Percentiles rank a stretch among this genome's conserved stretches.
These are phyloP conservation scores for Pseudogymnoascus verrucosus DNA, from an alignment of 2,329 filamentous ascomycete genomes.

Conservation along the genomic window DNA sequence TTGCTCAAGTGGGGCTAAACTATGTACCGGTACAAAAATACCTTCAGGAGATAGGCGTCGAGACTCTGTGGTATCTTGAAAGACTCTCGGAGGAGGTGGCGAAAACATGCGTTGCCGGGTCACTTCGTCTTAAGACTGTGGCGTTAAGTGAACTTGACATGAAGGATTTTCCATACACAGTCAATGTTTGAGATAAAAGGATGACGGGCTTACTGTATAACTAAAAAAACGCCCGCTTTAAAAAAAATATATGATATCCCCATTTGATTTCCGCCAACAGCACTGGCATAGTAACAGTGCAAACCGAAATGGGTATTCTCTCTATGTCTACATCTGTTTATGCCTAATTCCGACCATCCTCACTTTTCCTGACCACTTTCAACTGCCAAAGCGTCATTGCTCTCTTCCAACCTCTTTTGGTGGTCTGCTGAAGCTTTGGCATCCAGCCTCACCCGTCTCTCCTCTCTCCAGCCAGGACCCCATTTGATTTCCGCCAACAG, in stretches of 20 bases:
- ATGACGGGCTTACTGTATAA: not conserved
- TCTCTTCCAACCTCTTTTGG: conserved; percentile 18
- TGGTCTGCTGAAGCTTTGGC: conserved; percentile 23
- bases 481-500: conserved; percentile 42
- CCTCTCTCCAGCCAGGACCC: conserved; percentile 44
- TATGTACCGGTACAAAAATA: conserved; percentile 65
- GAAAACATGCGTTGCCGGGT: not conserved
- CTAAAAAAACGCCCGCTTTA: not conserved
- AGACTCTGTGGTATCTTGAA: conserved; percentile 43
- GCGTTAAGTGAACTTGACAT: not conserved
- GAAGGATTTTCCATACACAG: not conserved
- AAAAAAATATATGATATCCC: conserved; percentile 24
- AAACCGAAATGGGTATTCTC: conserved; percentile 30
- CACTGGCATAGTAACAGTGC: conserved; percentile 39
- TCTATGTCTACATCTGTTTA: not conserved
- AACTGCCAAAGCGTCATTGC: not conserved
- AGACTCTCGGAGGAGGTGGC: not conserved
- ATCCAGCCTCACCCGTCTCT: conserved; percentile 36
- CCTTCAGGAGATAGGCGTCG: conserved; percentile 57
- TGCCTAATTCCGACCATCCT: not conserved
- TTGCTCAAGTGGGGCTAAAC: conserved; percentile 80
- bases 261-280: conserved; percentile 42
- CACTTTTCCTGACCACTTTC: not conserved
- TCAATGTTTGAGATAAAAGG: not conserved
- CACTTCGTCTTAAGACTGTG: not conserved